Percentiles rank a stretch among this genome's conserved stretches.
phyloP scores from a whole-genome alignment of 345 rosid genomes.

The Abelmoschus esculentus region DNA sequence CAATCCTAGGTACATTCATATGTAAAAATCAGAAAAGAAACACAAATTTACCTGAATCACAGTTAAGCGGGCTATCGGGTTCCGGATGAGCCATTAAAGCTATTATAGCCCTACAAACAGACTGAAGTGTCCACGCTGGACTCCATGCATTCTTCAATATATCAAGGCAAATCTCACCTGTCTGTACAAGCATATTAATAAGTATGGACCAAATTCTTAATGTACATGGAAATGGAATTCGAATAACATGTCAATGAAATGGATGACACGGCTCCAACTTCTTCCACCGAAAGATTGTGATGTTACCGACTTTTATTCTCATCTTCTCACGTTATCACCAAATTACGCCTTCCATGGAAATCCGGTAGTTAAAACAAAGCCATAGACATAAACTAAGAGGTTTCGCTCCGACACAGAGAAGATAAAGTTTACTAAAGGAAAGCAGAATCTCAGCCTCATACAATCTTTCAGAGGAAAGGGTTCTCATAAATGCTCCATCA shows the following conservation, averaged over 20 bases:
- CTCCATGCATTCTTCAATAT: conserved; percentile 99
- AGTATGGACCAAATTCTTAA: background rate
- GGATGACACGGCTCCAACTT: background rate
- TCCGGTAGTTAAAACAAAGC: background rate
- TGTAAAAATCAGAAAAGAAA: background rate
- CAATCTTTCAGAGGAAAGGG: background rate
- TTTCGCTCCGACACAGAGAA: background rate
- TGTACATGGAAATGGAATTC: background rate
- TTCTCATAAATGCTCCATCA: background rate
- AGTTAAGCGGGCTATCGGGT: conserved; percentile 91
- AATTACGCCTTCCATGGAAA: background rate
- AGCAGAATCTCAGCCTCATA: background rate
- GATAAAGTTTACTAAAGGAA: background rate
- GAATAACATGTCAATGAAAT: background rate
- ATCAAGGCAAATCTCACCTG: conserved; percentile 95
- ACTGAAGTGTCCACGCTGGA: conserved; percentile 99
- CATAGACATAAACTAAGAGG: background rate
- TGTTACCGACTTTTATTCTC: background rate
- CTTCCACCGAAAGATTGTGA: background rate
- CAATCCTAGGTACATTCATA: background rate
- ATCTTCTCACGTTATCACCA: background rate
- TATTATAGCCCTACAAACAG: conserved; percentile 95
- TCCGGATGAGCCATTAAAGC: conserved; percentile 99
- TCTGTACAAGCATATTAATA: conserved; percentile 33
- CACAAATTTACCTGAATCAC: conserved; percentile 76